Base-by-base conservation (phyloP, 106 monocot genomes). In the Allium sativum region DNA sequence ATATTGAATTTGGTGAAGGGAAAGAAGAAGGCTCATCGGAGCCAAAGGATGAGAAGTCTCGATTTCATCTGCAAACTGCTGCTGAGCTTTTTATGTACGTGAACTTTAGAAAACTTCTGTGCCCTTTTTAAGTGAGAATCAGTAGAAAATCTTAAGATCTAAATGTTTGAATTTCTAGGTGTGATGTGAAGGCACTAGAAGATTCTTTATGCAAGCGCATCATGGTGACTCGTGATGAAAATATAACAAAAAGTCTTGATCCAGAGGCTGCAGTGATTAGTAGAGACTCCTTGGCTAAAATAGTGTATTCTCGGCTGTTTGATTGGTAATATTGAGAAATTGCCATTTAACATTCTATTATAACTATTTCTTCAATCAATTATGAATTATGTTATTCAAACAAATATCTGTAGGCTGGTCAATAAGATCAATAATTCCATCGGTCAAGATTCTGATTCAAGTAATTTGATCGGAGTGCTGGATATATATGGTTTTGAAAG, bases 401-500 rank as follows among this genome's bases (percentile, higher is more conserved):
- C 2, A 19, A 11, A 41, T 60, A 44, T 61, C 55, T 63, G 42
- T 74, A 82, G 82, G 82, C 73, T 82, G 62, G 82, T 82, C 21
- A 74, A 74, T 52, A 82, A 71, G 58, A 82, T 82, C 41, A 82
- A 82, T 55, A 61, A 53, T 43, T 82, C 82, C 42, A 77, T 82
- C 54, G 82, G 82, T 55, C 82, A 82, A 74, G 82, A 82, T 71
- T 68, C 77, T 47, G 9, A 71, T 62, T 82, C 82, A 44, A 78
- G 74, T 45, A 48, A 53, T 59, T 59, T 78, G 52, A 74, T 82
- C 56, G 82, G 82, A 20, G 82, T 82, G 31, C 61, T 82, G 43
- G 82, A 82, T 64, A 82, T 82, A 40, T 82, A 82, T 71, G 82
- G 82, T 48, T 82, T 82, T 59, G 82, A 82, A 78, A 78, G 82